Evolutionary conservation across 257 asterid genomes (phyloP), one percentile per base, ranked within the genome.

Genomic region (Fraxinus anomala): DNA sequence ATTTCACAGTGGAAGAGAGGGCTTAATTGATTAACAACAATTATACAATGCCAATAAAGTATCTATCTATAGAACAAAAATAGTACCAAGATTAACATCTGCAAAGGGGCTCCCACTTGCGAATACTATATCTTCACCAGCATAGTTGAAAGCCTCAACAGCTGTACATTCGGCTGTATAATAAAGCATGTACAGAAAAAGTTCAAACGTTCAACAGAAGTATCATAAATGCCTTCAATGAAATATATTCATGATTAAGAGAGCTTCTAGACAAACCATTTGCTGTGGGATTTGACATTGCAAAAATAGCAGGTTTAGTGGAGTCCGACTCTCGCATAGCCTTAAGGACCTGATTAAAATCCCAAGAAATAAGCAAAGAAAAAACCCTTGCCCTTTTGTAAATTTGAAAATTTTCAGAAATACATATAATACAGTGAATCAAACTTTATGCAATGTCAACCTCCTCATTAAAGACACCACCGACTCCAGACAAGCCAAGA

Each of bases 401-500:
- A 34, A 73, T 54, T 65, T 66, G 34, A 59, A 65, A 31, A 42
- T 36, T 21, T 9, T 9, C 68, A 73, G 23, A 30, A 73, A 71
- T 54, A 37, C 51, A 76, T 11, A 44, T 34, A 39, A 74, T 65
- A 17, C 63, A 30, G 33, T 28, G 56, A 77, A 44, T 67, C 65
- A 73, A 63, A 63, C 31, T 63, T 63, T 63, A 63, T 63, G 67
- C 69, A 63, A 63, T 67, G 70, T 73, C 66, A 80, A 96, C 99
- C 98, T 93, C 97, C 84, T 93, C 97, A 81, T 73, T 83, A 80
- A 96, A 96, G 81, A 96, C 78, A 44, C 97, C 97, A 30, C 99
- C 98, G 76, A 92, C 98, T 87, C 97, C 99, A 44, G 99, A 96
- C 85, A 96, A 90, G 81, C 99, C 99, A 83, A 96, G 97, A 86